phyloP scores from a whole-genome alignment of 495 filamentous ascomycete species.

The Aspergillus coremiiformis region DNA sequence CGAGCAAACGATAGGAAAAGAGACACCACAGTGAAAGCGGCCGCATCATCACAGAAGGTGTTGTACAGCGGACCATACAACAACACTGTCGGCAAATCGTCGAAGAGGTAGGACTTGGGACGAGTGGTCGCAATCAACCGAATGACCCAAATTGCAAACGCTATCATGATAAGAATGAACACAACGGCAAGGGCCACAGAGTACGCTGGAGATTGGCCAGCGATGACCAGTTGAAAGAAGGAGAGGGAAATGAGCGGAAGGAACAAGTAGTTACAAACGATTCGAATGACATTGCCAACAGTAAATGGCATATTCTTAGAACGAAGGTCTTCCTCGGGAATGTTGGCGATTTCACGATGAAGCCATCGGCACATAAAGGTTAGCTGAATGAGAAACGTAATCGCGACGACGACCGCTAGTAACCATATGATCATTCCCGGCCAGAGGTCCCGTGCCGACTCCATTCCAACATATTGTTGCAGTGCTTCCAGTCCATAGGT shows the following conservation, averaged over 20 bases:
- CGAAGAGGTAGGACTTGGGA: conserved; percentile 80
- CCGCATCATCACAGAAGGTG: conserved; percentile 84
- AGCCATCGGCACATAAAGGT: conserved; percentile 71
- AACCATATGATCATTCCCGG: conserved; percentile 85
- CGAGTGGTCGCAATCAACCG: conserved; percentile 71
- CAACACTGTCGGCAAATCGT: conserved; percentile 83
- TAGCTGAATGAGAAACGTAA: conserved; percentile 67
- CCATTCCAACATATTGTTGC: conserved; percentile 80
- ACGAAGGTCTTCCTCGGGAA: conserved; percentile 78
- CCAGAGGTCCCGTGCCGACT: conserved; percentile 74
- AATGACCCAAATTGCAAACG: conserved; percentile 70
- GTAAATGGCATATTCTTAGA: conserved; percentile 93
- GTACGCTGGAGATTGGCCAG: conserved; percentile 54
- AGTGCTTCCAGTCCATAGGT: conserved; percentile 71
- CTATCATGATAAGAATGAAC: conserved; percentile 61
- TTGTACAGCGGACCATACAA: conserved; percentile 96
- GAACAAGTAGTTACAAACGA: conserved; percentile 87
- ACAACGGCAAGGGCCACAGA: conserved; percentile 67
- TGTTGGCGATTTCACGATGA: conserved; percentile 58
- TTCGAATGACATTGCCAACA: conserved; percentile 73
- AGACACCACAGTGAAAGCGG: conserved; percentile 79
- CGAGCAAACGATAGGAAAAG: conserved; percentile 74
- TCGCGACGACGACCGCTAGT: conserved; percentile 58
- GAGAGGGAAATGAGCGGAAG: conserved; percentile 79
- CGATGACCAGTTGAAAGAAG: conserved; percentile 84